A percentile compares a stretch with the other conserved stretches of the same genome.
Conservation (phyloP, 345 rosid genomes). For the Syzygium jambos region DNA sequence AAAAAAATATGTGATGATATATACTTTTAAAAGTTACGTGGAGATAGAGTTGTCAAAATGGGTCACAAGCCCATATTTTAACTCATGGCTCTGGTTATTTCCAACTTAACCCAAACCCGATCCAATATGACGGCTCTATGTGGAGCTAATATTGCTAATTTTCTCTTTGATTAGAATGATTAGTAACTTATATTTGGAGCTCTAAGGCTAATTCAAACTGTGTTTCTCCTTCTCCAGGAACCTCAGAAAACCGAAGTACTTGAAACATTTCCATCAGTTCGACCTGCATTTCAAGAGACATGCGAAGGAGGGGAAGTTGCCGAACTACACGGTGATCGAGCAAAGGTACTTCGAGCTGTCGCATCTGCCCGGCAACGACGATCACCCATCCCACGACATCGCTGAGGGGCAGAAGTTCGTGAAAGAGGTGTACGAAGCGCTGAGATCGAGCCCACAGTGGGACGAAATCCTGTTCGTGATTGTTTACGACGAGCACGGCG, state of each 20-base stretch:
- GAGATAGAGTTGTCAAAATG: too few relatives aligned
- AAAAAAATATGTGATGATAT: neutral
- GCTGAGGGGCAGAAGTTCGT: slow-evolving; percentile 70
- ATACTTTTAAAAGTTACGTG: neutral
- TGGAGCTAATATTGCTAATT: neutral
- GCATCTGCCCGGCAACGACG: slow-evolving; percentile 59
- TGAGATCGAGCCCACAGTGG: slow-evolving; percentile 86
- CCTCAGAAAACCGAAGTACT: slow-evolving; percentile 65
- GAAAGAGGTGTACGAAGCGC: slow-evolving; percentile 71
- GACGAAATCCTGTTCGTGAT: slow-evolving; percentile 51
- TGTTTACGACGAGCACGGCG: slow-evolving; percentile 81
- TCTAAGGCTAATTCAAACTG: neutral
- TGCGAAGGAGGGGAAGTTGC: slow-evolving; percentile 66
- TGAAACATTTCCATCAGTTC: slow-evolving; percentile 58
- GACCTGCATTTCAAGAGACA: slow-evolving; percentile 63
- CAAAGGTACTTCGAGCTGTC: slow-evolving; percentile 59
- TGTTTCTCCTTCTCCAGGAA: slow-evolving; percentile 26
- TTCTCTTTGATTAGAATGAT: neutral
- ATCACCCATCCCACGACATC: slow-evolving; percentile 79
- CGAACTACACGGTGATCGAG: slow-evolving; percentile 78
- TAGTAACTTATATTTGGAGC: neutral
- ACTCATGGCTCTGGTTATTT: too few relatives aligned
- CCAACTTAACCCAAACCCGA: too few relatives aligned
- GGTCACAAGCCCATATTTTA: too few relatives aligned
- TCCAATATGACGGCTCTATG: too few relatives aligned